phyloP scores from a whole-genome alignment of 306 rosid species.

The Ormosia semicastrata region DNA sequence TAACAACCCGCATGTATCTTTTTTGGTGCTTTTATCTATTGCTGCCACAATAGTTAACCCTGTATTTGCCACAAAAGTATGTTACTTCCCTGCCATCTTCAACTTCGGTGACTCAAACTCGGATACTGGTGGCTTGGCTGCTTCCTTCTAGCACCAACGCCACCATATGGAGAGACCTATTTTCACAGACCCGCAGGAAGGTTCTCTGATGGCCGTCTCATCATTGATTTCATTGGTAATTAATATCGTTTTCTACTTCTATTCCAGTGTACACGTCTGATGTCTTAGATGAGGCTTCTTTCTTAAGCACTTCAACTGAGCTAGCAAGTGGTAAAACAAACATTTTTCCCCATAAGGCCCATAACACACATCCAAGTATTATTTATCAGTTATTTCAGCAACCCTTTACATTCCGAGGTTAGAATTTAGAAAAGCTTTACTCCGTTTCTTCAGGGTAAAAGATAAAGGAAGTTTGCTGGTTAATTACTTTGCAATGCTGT shows the following conservation, averaged over 20 bases:
- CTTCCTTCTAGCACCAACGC: not conserved
- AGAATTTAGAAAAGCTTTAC: not conserved
- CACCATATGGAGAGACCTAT: constrained; percentile 52
- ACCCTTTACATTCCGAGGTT: not conserved
- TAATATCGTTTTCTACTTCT: not conserved
- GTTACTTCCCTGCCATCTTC: constrained; percentile 50
- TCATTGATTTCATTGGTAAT: constrained; percentile 42
- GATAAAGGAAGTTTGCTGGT: not conserved
- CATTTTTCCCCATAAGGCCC: not conserved
- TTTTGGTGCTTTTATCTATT: not conserved
- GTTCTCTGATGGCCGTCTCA: constrained; percentile 42
- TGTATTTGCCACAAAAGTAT: constrained; percentile 11
- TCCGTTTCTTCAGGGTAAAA: not conserved
- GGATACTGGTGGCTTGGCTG: constrained; percentile 50
- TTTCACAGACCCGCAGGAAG: constrained; percentile 35
- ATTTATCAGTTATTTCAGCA: not conserved
- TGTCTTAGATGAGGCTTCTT: not conserved
- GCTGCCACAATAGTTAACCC: not conserved
- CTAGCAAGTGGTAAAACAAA: not conserved
- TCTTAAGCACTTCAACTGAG: not conserved
- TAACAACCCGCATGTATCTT: not conserved
- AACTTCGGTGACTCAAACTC: constrained; percentile 60
- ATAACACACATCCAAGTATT: not conserved
- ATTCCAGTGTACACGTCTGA: not conserved
- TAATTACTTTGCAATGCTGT: not conserved